phyloP scores from a whole-genome alignment of 1,284 basidiomycete genomes.

The Anthracocystis panici-leucophaei region DNA sequence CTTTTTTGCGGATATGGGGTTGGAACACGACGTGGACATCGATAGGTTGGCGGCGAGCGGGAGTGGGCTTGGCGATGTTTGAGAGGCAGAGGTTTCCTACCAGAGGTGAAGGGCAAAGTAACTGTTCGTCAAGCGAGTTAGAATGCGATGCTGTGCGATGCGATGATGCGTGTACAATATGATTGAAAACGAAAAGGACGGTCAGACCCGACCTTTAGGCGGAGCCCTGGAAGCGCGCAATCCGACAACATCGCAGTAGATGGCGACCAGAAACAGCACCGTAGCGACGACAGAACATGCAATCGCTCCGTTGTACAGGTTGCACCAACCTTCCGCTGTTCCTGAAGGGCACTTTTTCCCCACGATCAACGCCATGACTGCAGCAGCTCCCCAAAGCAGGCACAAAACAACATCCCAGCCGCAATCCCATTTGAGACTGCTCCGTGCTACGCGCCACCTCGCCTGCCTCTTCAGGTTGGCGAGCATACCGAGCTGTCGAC shows the following conservation, averaged over 20 bases:
- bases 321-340: slow-evolving; percentile 53
- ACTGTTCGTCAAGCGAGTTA: neutral
- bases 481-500: slow-evolving; percentile 28
- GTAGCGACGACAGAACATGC: slow-evolving; percentile 47
- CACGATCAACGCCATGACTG: slow-evolving; percentile 45
- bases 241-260: slow-evolving; percentile 48
- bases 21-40: slow-evolving; percentile 44
- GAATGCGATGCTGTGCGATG: slow-evolving; percentile 6
- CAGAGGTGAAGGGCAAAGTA: neutral
- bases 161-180: neutral
- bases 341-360: slow-evolving; percentile 50
- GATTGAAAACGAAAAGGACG: neutral
- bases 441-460: slow-evolving; percentile 43
- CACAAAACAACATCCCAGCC: slow-evolving; percentile 52
- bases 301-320: slow-evolving; percentile 56
- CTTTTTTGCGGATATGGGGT: slow-evolving; percentile 52
- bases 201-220: slow-evolving; percentile 29
- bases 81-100: neutral
- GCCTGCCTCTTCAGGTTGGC: slow-evolving; percentile 51
- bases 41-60: slow-evolving; percentile 34
- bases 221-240: slow-evolving; percentile 34
- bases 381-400: slow-evolving; percentile 49
- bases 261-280: slow-evolving; percentile 25
- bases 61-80: slow-evolving; percentile 26
- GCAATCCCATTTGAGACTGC: slow-evolving; percentile 46